Percentiles rank a stretch among this genome's conserved stretches.
phyloP scores from a whole-genome alignment of 2,329 filamentous ascomycete species.

The Alternaria sp. region DNA sequence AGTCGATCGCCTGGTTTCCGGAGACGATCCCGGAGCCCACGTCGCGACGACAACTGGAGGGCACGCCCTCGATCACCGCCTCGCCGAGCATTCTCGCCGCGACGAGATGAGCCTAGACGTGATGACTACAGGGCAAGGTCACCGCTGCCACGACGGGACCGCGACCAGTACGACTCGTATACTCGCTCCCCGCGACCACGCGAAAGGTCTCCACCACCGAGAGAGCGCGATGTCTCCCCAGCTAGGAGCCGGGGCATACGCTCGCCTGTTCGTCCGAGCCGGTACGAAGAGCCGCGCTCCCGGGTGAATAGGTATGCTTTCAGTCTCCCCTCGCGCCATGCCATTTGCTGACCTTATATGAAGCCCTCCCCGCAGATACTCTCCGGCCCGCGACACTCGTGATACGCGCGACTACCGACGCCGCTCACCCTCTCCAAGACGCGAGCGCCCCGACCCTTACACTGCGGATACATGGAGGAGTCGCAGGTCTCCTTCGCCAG shows the following conservation, averaged over 20 bases:
- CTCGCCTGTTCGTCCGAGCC: constrained; percentile 49
- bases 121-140: constrained; percentile 48
- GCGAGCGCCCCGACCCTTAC: constrained; percentile 56
- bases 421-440: constrained; percentile 60
- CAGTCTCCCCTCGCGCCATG: neutral
- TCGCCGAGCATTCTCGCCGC: constrained; percentile 49
- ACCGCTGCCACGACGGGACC: constrained; percentile 50
- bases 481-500: constrained; percentile 59
- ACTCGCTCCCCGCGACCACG: constrained; percentile 51
- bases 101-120: constrained; percentile 41
- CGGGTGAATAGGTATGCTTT: constrained; percentile 43
- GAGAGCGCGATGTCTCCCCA: constrained; percentile 56
- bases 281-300: constrained; percentile 56
- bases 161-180: constrained; percentile 48
- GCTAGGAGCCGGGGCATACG: constrained; percentile 54
- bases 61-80: constrained; percentile 57
- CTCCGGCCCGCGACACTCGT: constrained; percentile 50
- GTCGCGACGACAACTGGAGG: constrained; percentile 53
- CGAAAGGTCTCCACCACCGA: constrained; percentile 52
- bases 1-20: constrained; percentile 49
- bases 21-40: constrained; percentile 50
- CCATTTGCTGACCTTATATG: constrained; percentile 9
- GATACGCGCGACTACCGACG: constrained; percentile 58
- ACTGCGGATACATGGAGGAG: constrained; percentile 60
- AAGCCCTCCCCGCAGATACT: constrained; percentile 50